Evolutionary conservation across 75 land plant genomes (phyloP), one percentile per base, ranked within the genome.

Genomic region (Ceratopteris richardii): DNA sequence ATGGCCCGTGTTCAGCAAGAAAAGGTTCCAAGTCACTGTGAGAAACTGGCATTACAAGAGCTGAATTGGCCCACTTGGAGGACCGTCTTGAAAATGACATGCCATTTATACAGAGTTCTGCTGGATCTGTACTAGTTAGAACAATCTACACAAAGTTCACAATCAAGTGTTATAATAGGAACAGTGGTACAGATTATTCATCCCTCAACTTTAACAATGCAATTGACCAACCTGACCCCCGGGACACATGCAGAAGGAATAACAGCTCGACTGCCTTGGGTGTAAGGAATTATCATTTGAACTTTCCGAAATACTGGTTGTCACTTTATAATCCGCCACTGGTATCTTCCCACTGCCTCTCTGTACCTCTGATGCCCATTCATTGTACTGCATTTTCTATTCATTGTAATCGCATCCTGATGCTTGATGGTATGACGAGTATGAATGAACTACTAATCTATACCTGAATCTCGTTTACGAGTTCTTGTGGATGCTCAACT

Each of bases 191-290:
- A n/a, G n/a, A n/a, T n/a, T n/a, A n/a, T n/a, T n/a, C n/a, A n/a
- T n/a, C n/a, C n/a, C n/a, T n/a, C n/a, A n/a, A n/a, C n/a, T n/a
- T n/a, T n/a, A n/a, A n/a, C n/a, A n/a, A n/a, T n/a, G n/a, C 10
- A 58, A 51, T 29, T 29, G 62, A 26, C 17, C 20, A 66, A 94
- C 98, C 98, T 94, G 98, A 24, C 98, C 98, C 50, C 98, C 98
- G 37, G 98, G 98, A 66, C 98, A 94, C 98, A 94, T 94, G 76
- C 98, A 94, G 52, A 94, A 94, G 17, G 98, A 94, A 62, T 85
- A 94, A 63, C 98, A 94, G 31, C 85, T 74, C 19, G 77, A 77
- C 37, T 31, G 81, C 46, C 13, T 16, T 16, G 69, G 48, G 27
- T 28, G 69, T 23, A 29, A 61, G 23, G 44, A 48, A 5, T 30